Conservation (phyloP, 2,329 filamentous ascomycete species). For the Teratosphaeria destructans region DNA sequence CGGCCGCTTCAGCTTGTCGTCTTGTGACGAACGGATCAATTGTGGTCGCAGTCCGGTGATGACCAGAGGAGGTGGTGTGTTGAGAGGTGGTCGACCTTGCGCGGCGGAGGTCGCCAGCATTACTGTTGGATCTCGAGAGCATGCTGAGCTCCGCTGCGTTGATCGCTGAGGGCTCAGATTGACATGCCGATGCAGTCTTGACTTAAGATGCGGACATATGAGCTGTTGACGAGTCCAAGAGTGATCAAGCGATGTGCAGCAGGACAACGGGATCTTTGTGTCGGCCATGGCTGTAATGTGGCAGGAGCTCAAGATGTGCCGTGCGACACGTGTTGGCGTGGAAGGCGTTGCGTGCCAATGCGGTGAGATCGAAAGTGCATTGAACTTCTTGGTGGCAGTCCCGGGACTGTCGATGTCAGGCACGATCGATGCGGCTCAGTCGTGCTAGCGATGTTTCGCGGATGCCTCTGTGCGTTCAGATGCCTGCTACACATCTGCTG, state of each 20-base stretch:
- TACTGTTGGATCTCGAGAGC: constrained; percentile 25
- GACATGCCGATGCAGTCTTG: neutral
- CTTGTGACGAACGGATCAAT: constrained; percentile 38
- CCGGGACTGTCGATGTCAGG: neutral
- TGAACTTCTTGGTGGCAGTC: neutral
- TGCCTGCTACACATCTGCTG: neutral
- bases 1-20: constrained; percentile 53
- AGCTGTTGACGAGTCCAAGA: neutral
- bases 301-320: neutral
- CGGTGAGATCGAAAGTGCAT: neutral
- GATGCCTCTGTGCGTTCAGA: neutral
- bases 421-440: neutral
- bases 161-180: neutral
- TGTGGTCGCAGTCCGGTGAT: constrained; percentile 9
- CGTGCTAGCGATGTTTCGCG: neutral
- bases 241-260: neutral
- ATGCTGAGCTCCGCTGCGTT: constrained; percentile 10
- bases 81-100: constrained; percentile 24
- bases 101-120: constrained; percentile 19
- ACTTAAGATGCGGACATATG: neutral
- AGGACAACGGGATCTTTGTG: neutral
- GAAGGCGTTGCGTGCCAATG: neutral
- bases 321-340: neutral
- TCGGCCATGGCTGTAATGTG: neutral
- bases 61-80: constrained; percentile 28